These are phyloP conservation scores for Exophiala dermatitidis DNA, from an alignment of 2,329 filamentous ascomycete genomes.

Conservation along the genomic window DNA sequence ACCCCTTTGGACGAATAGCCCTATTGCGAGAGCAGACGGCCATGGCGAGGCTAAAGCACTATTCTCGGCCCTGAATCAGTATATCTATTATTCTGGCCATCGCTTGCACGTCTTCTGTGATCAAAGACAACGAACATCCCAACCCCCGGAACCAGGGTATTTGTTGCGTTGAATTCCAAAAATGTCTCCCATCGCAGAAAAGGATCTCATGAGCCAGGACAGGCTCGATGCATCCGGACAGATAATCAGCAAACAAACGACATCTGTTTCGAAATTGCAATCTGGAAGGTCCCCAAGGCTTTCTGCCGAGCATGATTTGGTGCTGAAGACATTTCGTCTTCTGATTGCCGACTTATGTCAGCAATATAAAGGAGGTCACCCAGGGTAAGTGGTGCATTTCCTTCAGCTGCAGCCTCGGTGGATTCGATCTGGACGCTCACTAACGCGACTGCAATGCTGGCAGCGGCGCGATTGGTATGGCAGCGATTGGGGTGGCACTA, in stretches of 20 bases:
- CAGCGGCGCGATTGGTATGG: constrained; percentile 54
- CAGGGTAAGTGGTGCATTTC: constrained; percentile 45
- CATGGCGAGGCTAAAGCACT: not conserved
- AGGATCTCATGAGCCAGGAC: not conserved
- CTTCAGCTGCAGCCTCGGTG: not conserved
- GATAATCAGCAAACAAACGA: not conserved
- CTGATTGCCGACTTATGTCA: constrained; percentile 63
- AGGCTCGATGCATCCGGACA: not conserved
- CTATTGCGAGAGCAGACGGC: too few species aligned
- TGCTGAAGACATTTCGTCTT: constrained; percentile 54
- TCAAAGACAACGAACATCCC: not conserved
- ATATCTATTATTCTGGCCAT: not conserved
- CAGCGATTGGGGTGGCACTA: constrained; percentile 54
- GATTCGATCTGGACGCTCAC: too few species aligned
- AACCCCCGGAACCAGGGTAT: not conserved
- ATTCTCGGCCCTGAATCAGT: not conserved
- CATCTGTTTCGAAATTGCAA: not conserved
- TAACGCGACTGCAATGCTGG: not conserved
- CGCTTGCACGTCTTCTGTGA: not conserved
- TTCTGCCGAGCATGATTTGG: constrained; percentile 38
- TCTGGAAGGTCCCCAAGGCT: not conserved
- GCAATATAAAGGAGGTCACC: constrained; percentile 63
- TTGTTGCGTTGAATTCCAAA: not conserved
- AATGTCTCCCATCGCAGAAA: not conserved
- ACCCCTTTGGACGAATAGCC: not conserved